Evolutionary conservation across 2,329 filamentous ascomycete species (phyloP), one percentile per base, ranked within the genome.

Genomic region (Massarina eburnea): DNA sequence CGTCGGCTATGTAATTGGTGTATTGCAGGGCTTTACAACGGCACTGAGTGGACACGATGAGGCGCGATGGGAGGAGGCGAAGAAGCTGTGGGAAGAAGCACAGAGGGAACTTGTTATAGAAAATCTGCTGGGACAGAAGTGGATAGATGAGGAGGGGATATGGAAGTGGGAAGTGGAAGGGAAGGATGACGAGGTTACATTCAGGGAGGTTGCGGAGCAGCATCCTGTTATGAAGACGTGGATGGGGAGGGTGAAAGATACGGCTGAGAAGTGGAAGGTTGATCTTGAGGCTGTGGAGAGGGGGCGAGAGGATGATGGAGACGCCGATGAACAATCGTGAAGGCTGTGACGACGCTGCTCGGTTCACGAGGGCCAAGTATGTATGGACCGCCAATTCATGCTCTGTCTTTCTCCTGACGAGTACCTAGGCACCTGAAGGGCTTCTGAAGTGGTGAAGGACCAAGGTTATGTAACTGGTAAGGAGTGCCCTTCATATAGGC

Each of bases 1-100:
- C 21, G 86, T 84, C 0, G 94, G 94, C 0, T 83, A 83, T 54
- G 73, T 95, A 10, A 68, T 95, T 3, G 94, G 94, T 0, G 73
- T 89, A 3, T 64, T 96, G 5, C 89, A 95, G 61, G 90, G 87
- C 0, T 71, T 96, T 17, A 70, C 75, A 1, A 72, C 73, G 12
- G 81, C 83, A 8, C 54, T 80, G 45, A 57, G 49, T 32, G 62
- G 48, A 2, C 53, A 57, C 10, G 51, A 62, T 17, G 49, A 59
- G 12, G 62, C 62, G 9, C 53, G 59, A 2, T 43, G 54, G 52
- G 39, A 62, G 8, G 61, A 65, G 27, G 51, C 70, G 2, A 53
- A 57, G 14, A 54, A 45, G 18, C 38, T 74, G 10, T 70, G 71
- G 39, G 58, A 62, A 10, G 51, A 59, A 5, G 87, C 86, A 2